Evolutionary conservation across 306 rosid genomes (phyloP).

Genomic region (Hippophae rhamnoides): DNA sequence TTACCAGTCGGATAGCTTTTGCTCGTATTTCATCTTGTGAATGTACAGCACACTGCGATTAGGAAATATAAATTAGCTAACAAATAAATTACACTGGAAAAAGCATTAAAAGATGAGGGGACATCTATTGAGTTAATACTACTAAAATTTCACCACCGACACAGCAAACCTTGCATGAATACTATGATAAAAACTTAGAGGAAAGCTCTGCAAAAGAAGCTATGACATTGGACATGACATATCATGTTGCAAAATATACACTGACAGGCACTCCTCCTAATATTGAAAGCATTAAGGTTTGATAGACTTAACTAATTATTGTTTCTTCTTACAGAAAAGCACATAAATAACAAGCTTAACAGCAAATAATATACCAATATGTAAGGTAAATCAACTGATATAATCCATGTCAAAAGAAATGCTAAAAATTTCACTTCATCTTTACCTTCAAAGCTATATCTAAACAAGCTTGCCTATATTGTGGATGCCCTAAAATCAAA

Average conservation of each 20-base stretch:
- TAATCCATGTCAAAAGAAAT: neutral
- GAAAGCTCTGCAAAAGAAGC: too few species aligned
- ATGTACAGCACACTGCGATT: constrained; percentile 84
- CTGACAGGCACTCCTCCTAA: too few species aligned
- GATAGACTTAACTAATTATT: too few species aligned
- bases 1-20: constrained; percentile 97
- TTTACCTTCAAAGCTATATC: constrained; percentile 77
- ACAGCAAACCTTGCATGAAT: too few species aligned
- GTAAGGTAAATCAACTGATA: neutral
- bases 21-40: constrained; percentile 92
- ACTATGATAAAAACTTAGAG: too few species aligned
- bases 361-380: neutral
- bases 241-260: too few species aligned
- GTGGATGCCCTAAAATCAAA: constrained; percentile 88
- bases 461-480: constrained; percentile 72
- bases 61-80: constrained; percentile 14
- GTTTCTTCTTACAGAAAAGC: too few species aligned
- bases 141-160: too few species aligned
- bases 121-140: neutral
- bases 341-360: too few species aligned
- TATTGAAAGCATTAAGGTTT: too few species aligned
- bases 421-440: constrained; percentile 12
- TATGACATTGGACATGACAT: too few species aligned
- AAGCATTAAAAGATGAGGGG: neutral
- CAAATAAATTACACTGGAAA: neutral